Base-by-base conservation (phyloP, 2,329 filamentous ascomycete species). In the Colletotrichum cordylinicola region DNA sequence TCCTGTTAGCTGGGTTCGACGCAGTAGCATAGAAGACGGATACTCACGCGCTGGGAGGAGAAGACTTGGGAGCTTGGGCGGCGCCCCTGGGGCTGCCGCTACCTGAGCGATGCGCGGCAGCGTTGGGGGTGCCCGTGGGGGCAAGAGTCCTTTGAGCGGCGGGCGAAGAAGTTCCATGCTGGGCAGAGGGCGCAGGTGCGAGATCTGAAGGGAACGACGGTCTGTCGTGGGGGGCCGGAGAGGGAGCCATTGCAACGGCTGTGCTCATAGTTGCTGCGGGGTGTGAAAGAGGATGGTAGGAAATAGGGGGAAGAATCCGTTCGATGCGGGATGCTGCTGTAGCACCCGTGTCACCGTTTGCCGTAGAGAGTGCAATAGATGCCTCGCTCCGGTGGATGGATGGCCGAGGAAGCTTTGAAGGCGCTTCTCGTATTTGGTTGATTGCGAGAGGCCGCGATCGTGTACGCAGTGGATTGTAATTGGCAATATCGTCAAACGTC, bases 181-280 rank as follows among this genome's bases (percentile, higher is more conserved):
- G 77, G 4, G 74, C 52, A 16, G 72, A 72, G 48, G 70, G 60
- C 16, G 81, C 79, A 72, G 86, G 84, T 78, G 86, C 85, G 77
- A 88, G 83, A 79, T 90, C 90, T 78, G 88, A 87, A 81, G 88
- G 85, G 79, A 90, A 91, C n/a, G 88, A 87, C 75, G 90, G 86
- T 83, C 91, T 88, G 83, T 93, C 91, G 83, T 93, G 91, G 79
- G 91, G 91, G 85, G 91, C 91, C 81, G 91, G 92, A 83, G 92
- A 93, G 79, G 91, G 91, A 82, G 90, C 91, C 92, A 93, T 93
- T 81, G 91, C 91, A 83, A 93, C 90, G 84, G 91, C 91, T 83
- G 92, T 88, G 87, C 91, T 93, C 92, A 93, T 93, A 83, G 80
- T 92, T 74, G 74, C 77, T 73, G 37, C 69, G 48, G 62, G 5